Evolutionary conservation across 495 filamentous ascomycete genomes (phyloP), one percentile per base, ranked within the genome.

Genomic region (Echria macrotheca): DNA sequence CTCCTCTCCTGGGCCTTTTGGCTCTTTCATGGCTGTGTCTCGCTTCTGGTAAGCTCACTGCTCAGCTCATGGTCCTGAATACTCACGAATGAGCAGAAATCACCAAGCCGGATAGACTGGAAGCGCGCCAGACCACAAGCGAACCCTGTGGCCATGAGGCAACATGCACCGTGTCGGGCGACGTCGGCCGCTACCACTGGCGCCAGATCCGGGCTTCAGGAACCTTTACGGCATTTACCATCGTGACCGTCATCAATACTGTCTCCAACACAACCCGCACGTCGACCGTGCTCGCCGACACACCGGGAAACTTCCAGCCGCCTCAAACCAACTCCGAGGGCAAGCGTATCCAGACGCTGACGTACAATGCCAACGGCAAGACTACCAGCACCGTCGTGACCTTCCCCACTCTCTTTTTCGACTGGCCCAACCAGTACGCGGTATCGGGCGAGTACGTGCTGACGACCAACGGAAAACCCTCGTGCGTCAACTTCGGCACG

Each of bases 191-290:
- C 5, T 37, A n/a, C 8, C 17, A 14, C n/a, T 37, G 35, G 35
- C 8, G 15, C 35, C 10, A 7, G 4, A 37, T n/a, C 5, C 15
- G 21, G 5, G 35, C 10, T 14, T 18, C 35, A 1, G 4, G 15
- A n/a, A n/a, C 35, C 4, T 41, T 61, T 22, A 5, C 53, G 5
- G 29, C 81, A 0, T 61, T 86, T 0, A 8, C 70, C 0, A 48
- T 77, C 6, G 76, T 78, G 1, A 61, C 77, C 2, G 49, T 72
- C 9, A 64, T 86, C 4, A 84, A 84, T 52, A 72, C 83, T 22
- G 54, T 84, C 6, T 76, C 72, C 17, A 85, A 84, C 33, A 69
- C 84, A 19, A 80, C 81, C 0, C 84, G 82, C 59, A 79, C 84
- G 49, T 63, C 79, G 1, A 78, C 73, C 4, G 79, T 81, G 0